Percentiles rank a stretch among this genome's conserved stretches.
phyloP scores from a whole-genome alignment of 345 rosid species.

The Acer campestre region DNA sequence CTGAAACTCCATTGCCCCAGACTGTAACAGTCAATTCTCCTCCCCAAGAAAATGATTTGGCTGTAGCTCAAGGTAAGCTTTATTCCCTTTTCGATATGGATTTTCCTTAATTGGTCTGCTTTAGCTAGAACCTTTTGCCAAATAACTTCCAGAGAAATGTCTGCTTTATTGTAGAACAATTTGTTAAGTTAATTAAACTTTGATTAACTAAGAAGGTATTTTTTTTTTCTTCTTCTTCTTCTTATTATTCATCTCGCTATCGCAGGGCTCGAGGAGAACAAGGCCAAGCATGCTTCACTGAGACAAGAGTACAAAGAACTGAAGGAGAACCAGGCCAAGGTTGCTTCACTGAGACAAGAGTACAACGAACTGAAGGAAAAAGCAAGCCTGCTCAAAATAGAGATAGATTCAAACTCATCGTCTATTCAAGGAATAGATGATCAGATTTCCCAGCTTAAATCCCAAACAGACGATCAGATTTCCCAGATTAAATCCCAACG shows the following conservation, averaged over 20 bases:
- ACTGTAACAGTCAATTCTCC: conserved; percentile 17
- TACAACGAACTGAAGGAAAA: conserved; percentile 60
- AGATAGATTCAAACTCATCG: conserved; percentile 42
- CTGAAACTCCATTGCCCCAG: conserved; percentile 20
- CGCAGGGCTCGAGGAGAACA: conserved; percentile 49
- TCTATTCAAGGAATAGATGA: conserved; percentile 54
- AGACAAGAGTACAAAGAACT: no score
- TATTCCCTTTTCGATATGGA: conserved; percentile 61
- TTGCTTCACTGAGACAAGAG: conserved; percentile 53
- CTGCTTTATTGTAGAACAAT: conserved; percentile 46
- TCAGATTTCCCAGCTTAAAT: conserved; percentile 55
- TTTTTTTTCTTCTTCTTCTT: conserved; percentile 28
- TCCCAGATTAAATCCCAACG: conserved; percentile 47
- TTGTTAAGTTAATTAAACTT: conserved; percentile 50
- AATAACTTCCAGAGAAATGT: conserved; percentile 57
- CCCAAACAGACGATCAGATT: conserved; percentile 50
- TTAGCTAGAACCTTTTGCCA: conserved; percentile 38
- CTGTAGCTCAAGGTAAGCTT: conserved; percentile 52
- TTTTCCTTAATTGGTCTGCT: conserved; percentile 52
- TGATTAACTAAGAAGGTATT: conserved; percentile 53
- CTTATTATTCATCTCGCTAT: not conserved
- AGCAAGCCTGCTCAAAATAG: conserved; percentile 45
- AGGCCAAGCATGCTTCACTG: conserved; percentile 25
- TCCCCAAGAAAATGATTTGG: conserved; percentile 44
- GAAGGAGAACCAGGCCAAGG: conserved; percentile 36